These are phyloP conservation scores for Bondarzewia mesenterica DNA, from an alignment of 1,284 basidiomycete species.

Conservation along the genomic window DNA sequence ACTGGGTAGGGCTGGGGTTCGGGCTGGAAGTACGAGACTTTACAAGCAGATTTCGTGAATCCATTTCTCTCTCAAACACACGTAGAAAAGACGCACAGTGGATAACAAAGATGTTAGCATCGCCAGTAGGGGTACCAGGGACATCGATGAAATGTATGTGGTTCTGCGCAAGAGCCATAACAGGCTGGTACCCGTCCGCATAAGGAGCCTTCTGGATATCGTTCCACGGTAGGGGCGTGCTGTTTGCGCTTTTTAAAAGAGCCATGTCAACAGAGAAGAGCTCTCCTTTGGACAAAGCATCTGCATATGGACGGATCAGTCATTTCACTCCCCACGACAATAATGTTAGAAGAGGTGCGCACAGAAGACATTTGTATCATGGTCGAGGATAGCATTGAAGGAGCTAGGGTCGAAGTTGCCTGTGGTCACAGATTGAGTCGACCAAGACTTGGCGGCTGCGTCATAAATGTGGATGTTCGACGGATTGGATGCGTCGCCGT, in stretches of 20 bases:
- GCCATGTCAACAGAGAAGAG: slow-evolving; percentile 65
- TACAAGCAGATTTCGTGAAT: neutral
- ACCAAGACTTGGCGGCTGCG: slow-evolving; percentile 55
- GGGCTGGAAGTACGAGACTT: slow-evolving; percentile 78
- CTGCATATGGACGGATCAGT: slow-evolving; percentile 22
- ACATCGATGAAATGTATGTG: slow-evolving; percentile 76
- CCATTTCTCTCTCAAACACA: neutral
- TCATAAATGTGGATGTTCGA: slow-evolving; percentile 65
- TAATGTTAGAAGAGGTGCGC: slow-evolving; percentile 16
- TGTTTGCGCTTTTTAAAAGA: slow-evolving; percentile 47
- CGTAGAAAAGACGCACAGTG: slow-evolving; percentile 55
- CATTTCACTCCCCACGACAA: neutral
- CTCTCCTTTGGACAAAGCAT: slow-evolving; percentile 53
- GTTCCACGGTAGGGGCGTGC: slow-evolving; percentile 51
- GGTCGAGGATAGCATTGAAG: slow-evolving; percentile 70
- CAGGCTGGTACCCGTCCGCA: slow-evolving; percentile 50
- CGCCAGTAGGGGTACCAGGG: slow-evolving; percentile 56
- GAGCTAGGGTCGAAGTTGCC: slow-evolving; percentile 47
- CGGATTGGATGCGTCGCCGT: slow-evolving; percentile 61
- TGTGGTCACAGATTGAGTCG: slow-evolving; percentile 43
- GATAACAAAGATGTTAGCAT: slow-evolving; percentile 77
- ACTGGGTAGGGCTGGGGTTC: slow-evolving; percentile 55
- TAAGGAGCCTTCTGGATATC: slow-evolving; percentile 49
- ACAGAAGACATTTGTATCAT: slow-evolving; percentile 85
- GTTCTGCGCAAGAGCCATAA: slow-evolving; percentile 74